A percentile compares a stretch with the other conserved stretches of the same genome.
phyloP scores from a whole-genome alignment of 805 yeast genomes.

The Ogataea corticis region DNA sequence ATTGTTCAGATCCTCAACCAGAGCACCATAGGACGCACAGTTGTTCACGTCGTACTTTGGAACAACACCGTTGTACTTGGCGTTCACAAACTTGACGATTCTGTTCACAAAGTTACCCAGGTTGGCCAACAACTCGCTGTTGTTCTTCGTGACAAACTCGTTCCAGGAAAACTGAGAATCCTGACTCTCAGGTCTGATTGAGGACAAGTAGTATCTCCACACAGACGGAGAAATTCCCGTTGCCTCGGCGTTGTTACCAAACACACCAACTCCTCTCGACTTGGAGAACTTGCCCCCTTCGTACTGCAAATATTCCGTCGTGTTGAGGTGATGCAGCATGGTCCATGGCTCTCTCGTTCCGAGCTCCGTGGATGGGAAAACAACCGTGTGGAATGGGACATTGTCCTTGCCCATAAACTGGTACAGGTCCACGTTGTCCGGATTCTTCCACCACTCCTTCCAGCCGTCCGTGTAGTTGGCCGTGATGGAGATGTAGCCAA shows the following conservation, averaged over 20 bases:
- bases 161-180: slow-evolving; percentile 98
- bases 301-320: slow-evolving; percentile 96
- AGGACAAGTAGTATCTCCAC: slow-evolving; percentile 95
- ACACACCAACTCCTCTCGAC: slow-evolving; percentile 97
- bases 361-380: slow-evolving; percentile 89
- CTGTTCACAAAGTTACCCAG: slow-evolving; percentile 97
- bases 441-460: slow-evolving; percentile 93
- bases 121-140: slow-evolving; percentile 91
- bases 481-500: slow-evolving; percentile 95
- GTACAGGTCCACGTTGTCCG: slow-evolving; percentile 83
- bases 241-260: slow-evolving; percentile 95
- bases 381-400: slow-evolving; percentile 98
- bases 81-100: slow-evolving; percentile 81
- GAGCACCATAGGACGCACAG: slow-evolving; percentile 47
- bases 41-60: slow-evolving; percentile 60
- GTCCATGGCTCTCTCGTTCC: slow-evolving; percentile 94
- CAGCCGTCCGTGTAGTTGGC: slow-evolving; percentile 84
- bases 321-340: slow-evolving; percentile 81
- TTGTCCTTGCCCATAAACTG: slow-evolving; percentile 99
- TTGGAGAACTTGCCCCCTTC: slow-evolving; percentile 98
- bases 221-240: slow-evolving; percentile 90
- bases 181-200: slow-evolving; percentile 91
- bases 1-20: slow-evolving; percentile 58
- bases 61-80: slow-evolving; percentile 89
- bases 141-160: slow-evolving; percentile 91